phyloP scores from a whole-genome alignment of 73 alveolate genomes.

The Blepharisma japonicum region DNA sequence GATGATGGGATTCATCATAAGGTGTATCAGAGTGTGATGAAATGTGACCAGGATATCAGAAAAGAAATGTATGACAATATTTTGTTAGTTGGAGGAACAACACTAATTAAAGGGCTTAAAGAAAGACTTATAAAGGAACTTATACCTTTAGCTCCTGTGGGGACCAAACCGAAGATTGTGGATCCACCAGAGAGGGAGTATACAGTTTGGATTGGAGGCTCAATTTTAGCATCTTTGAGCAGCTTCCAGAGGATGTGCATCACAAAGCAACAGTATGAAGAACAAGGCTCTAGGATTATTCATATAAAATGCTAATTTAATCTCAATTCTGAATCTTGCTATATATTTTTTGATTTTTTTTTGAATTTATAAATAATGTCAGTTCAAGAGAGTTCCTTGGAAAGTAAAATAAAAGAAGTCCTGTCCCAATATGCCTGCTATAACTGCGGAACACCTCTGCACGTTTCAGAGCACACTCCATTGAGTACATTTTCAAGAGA shows the following conservation, averaged over 20 bases:
- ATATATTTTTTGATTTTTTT: too few relatives aligned
- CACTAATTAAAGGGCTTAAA: slow-evolving; percentile 80
- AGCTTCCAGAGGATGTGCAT: slow-evolving; percentile 95
- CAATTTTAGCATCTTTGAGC: slow-evolving; percentile 83
- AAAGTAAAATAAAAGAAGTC: too few relatives aligned
- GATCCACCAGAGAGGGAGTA: slow-evolving; percentile 93
- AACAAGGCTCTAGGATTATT: slow-evolving; percentile 90
- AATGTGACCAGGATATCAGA: slow-evolving; percentile 81
- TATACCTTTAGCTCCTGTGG: slow-evolving; percentile 71
- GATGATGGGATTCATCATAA: slow-evolving; percentile 68
- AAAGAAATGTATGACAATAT: slow-evolving; percentile 62
- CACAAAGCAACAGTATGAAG: slow-evolving; percentile 92
- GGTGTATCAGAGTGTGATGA: slow-evolving; percentile 72
- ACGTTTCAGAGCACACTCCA: too few relatives aligned
- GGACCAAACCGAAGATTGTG: slow-evolving; percentile 74
- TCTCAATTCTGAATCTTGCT: too few relatives aligned
- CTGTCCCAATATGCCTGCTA: too few relatives aligned
- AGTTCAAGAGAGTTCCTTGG: too few relatives aligned
- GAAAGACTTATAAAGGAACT: slow-evolving; percentile 84
- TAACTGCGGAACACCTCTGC: too few relatives aligned
- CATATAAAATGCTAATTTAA: slow-evolving; percentile 45
- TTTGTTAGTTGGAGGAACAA: slow-evolving; percentile 84
- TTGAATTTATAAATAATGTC: too few relatives aligned
- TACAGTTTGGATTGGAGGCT: slow-evolving; percentile 97
- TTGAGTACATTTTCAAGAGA: too few relatives aligned